Evolutionary conservation across 805 yeast species (phyloP).

Genomic region (Lipomyces starkeyi): DNA sequence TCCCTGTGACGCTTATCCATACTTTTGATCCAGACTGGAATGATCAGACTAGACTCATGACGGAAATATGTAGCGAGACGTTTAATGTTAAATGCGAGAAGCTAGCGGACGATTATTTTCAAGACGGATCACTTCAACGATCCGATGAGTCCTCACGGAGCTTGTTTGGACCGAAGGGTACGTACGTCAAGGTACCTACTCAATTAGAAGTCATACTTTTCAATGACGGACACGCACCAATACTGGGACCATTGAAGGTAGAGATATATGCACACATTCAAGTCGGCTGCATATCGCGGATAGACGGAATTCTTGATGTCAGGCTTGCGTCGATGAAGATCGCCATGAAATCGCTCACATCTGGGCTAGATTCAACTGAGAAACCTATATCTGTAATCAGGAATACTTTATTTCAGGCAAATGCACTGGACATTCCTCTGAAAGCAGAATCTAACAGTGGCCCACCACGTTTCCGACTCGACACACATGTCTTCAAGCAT

Average conservation of each 20-base stretch:
- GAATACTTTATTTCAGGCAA: background rate
- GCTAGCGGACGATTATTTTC: slow-evolving; percentile 29
- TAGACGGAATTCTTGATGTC: slow-evolving; percentile 19
- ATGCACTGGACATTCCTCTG: background rate
- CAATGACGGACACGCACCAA: slow-evolving; percentile 8
- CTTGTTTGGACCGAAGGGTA: slow-evolving; percentile 20
- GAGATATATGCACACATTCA: slow-evolving; percentile 7
- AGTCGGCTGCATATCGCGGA: slow-evolving; percentile 13
- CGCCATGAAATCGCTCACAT: slow-evolving; percentile 1
- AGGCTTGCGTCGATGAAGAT: slow-evolving; percentile 15
- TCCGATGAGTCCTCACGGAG: slow-evolving; percentile 19
- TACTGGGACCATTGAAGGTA: slow-evolving; percentile 12
- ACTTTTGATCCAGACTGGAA: background rate
- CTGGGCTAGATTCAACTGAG: background rate
- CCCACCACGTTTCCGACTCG: slow-evolving; percentile 18
- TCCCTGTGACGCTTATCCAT: slow-evolving; percentile 11
- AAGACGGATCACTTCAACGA: slow-evolving; percentile 22
- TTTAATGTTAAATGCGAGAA: slow-evolving; percentile 10
- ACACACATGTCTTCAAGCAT: slow-evolving; percentile 5
- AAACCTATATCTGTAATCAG: slow-evolving; percentile 1
- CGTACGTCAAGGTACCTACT: slow-evolving; percentile 22
- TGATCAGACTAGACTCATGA: background rate
- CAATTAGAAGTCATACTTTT: background rate
- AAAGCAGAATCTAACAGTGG: slow-evolving; percentile 2
- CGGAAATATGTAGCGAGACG: background rate